Conservation (phyloP, 2,329 filamentous ascomycete genomes). For the Graphilbum fragrans region DNA sequence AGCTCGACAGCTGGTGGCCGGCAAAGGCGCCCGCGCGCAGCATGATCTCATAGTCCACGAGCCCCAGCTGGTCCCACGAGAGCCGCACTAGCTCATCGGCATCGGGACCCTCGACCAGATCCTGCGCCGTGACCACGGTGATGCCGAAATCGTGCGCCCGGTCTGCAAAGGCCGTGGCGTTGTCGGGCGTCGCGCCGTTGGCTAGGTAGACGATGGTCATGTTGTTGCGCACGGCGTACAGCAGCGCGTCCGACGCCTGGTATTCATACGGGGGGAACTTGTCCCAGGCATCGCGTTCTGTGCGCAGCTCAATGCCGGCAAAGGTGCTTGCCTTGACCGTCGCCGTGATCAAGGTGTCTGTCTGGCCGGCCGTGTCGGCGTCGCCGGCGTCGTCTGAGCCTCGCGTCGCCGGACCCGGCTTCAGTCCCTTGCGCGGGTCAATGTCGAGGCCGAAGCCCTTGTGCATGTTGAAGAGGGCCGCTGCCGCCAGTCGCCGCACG, state of each 20-base stretch:
- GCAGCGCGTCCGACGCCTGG: conserved; percentile 20
- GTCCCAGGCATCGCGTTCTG: conserved; percentile 17
- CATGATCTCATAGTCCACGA: conserved; percentile 39
- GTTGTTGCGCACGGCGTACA: conserved; percentile 15
- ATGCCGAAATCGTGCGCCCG: conserved; percentile 24
- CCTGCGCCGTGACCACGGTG: conserved; percentile 27
- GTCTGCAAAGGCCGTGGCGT: conserved; percentile 22
- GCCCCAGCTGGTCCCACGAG: conserved; percentile 34
- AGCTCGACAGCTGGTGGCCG: conserved; percentile 30
- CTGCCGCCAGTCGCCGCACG: conserved; percentile 20
- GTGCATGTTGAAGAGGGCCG: conserved; percentile 21
- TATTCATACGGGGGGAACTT: conserved; percentile 17
- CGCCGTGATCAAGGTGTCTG: too few species aligned
- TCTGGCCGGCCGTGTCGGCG: too few species aligned
- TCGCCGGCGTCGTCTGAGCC: not conserved
- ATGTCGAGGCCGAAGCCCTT: conserved; percentile 13
- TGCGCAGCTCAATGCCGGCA: conserved; percentile 23
- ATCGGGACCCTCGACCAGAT: conserved; percentile 26
- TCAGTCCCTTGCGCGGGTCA: conserved; percentile 15
- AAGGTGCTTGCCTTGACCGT: too few species aligned
- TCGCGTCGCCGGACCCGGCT: conserved; percentile 5
- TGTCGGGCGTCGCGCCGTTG: conserved; percentile 22
- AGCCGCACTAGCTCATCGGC: conserved; percentile 20
- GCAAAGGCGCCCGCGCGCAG: conserved; percentile 28
- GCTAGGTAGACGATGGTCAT: conserved; percentile 27